Percentiles rank a stretch among this genome's conserved stretches.
Conservation (phyloP, 768 basidiomycete genomes). For the Russula virescens region DNA sequence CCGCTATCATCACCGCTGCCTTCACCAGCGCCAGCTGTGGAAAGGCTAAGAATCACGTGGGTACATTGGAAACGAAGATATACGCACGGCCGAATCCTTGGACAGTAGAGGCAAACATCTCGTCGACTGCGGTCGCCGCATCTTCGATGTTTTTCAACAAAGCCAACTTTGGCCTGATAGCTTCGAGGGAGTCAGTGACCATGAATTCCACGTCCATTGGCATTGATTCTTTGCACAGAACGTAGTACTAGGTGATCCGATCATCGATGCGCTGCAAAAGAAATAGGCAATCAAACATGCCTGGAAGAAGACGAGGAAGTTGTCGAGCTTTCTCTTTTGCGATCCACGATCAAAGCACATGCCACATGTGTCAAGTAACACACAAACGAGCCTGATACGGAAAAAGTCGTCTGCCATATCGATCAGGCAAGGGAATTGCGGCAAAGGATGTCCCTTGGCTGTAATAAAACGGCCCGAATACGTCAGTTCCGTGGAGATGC, state of each 20-base stretch:
- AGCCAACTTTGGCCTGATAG: slow-evolving; percentile 76
- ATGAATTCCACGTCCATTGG: slow-evolving; percentile 99
- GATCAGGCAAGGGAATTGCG: slow-evolving; percentile 62
- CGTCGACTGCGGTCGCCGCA: slow-evolving; percentile 84
- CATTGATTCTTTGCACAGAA: slow-evolving; percentile 81
- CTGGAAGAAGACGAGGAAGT: slow-evolving; percentile 91
- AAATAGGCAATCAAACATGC: slow-evolving; percentile 35
- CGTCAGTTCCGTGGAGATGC: neutral
- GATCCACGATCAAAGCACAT: slow-evolving; percentile 96
- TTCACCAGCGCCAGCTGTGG: slow-evolving; percentile 34
- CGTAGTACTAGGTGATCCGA: slow-evolving; percentile 54
- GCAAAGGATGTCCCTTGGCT: slow-evolving; percentile 89
- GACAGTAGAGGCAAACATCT: slow-evolving; percentile 68
- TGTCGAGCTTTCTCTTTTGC: slow-evolving; percentile 89
- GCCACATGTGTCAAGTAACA: slow-evolving; percentile 90
- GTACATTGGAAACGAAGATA: neutral
- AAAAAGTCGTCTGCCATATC: slow-evolving; percentile 98
- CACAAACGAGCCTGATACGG: slow-evolving; percentile 86
- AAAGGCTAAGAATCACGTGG: slow-evolving; percentile 21
- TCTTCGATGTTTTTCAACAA: slow-evolving; percentile 74
- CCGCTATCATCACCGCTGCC: slow-evolving; percentile 56
- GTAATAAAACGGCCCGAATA: slow-evolving; percentile 3
- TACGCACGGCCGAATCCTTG: slow-evolving; percentile 53
- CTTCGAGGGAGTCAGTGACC: slow-evolving; percentile 90
- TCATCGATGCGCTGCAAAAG: neutral